Evolutionary conservation across 2,329 filamentous ascomycete species (phyloP), one percentile per base, ranked within the genome.

Genomic region (Sarocladium brachiariae): DNA sequence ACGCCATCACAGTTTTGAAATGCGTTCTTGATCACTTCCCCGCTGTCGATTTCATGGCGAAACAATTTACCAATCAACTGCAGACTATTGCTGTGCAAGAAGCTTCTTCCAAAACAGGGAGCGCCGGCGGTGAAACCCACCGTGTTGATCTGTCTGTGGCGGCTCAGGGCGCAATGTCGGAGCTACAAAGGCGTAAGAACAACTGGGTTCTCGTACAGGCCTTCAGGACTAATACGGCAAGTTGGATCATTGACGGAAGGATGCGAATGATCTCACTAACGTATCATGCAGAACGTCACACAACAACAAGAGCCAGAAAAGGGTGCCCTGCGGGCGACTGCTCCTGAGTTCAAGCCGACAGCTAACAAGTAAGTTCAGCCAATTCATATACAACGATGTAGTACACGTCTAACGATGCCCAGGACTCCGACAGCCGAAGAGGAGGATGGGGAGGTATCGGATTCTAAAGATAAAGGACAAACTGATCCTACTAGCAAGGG

Each of bases 1-100:
- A 99, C 64, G 89, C 90, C 39, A 95, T 97, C 57, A 93, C 87
- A 52, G 77, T 97, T 3, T 75, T 99, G 53, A 95, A 93, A 63
- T 78, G 81, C 10, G 77, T 96, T 45, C 79, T 89, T 21, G 83
- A 89, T 48, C 78, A 83, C 60, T 99, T 96, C 75, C 95, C 93
- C 3, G 86, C 84, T 14, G 81, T 97, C 52, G 89, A 95, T 61
- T 93, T 89, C 65, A 92, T 95, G 77, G 93, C 89, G 30, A 75
- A 73, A 34, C 77, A 80, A 57, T 82, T 85, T 54, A 75, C 78
- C 27, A 72, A 77, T 31, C 76, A 87, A 57, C 74, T 88, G 18
- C 80, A 83, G 56, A 76, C 74, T n/a, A 83, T 91, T 51, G 76
- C 80, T 19, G 75, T 78, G 39, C 73, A 86, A 53, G 82, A 85